Base-by-base conservation (phyloP, 768 basidiomycete genomes). In the Pisolithus tinctorius region DNA sequence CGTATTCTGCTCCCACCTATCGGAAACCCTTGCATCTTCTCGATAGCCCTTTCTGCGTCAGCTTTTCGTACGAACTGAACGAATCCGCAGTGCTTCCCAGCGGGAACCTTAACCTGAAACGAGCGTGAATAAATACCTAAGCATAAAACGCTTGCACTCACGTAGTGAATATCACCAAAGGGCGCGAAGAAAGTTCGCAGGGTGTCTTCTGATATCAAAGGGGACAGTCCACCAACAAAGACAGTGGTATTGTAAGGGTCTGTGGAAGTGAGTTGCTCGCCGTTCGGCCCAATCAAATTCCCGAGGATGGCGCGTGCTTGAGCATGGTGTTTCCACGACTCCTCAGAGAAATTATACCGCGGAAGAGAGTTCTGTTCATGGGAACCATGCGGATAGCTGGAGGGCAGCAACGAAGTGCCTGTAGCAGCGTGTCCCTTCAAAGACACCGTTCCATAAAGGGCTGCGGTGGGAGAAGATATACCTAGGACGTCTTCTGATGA, bases 161-260 rank as follows among this genome's bases (percentile, higher is more conserved):
- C 91, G 63, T 94, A 93, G 66, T 93, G 89, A 50, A 93, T 93
- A 54, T 90, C 89, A 43, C 91, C 92, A 61, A 93, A 94, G n/a
- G 91, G 90, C 10, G 81, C 78, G 67, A 94, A 94, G 68, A 93
- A 93, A 3, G 89, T 90, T 65, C 90, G 76, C 62, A 96, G 69
- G 2, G 91, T 94, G 44, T 95, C 93, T 70, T 95, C 93, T 26
- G 86, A 84, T 41, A 96, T 93, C 53, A 93, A 69, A 16, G 89
- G 89, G 9, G 88, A 89, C 48, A 95, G 64, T 0, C 93, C 93
- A 25, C 93, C 93, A 17, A 96, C 93, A 56, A 96, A 96, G 5
- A 92, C 93, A 2, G 93, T 96, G 13, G 93, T 94, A 61, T 95
- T 96, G 62, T 93, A 92, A n/a, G 93, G 93, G 61, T 95, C 93